Conservation (phyloP, 305 asterid genomes). For the Salvia sclarea region DNA sequence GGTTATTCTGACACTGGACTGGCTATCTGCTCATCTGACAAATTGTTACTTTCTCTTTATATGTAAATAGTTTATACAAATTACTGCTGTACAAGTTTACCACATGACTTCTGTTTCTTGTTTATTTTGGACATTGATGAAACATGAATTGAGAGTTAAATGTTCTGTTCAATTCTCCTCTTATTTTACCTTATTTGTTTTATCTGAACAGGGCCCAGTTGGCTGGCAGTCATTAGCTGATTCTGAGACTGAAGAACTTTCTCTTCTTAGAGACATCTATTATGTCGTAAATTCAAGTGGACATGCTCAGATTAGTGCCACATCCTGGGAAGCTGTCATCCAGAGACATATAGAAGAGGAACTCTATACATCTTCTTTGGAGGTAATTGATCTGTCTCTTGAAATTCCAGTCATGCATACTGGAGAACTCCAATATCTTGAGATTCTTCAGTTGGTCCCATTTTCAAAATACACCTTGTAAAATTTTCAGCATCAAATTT, state of each 20-base stretch:
- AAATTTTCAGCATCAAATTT: conserved; percentile 24
- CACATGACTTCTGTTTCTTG: conserved; percentile 3
- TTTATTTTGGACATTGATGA: conserved; percentile 16
- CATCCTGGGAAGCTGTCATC: conserved; percentile 95
- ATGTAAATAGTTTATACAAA: conserved; percentile 14
- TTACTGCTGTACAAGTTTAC: conserved; percentile 11
- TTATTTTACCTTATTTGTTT: neutral
- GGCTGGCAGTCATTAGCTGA: conserved; percentile 88
- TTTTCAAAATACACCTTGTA: conserved; percentile 18
- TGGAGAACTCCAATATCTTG: conserved; percentile 13
- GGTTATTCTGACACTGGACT: conserved; percentile 48
- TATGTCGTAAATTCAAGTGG: conserved; percentile 61
- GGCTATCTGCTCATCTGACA: conserved; percentile 26
- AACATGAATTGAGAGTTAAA: neutral
- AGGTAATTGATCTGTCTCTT: conserved; percentile 51
- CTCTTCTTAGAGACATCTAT: conserved; percentile 67
- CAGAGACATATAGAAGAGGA: conserved; percentile 93
- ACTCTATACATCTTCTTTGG: conserved; percentile 76
- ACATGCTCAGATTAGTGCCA: conserved; percentile 75
- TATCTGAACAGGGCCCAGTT: conserved; percentile 78
- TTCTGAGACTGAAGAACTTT: conserved; percentile 64
- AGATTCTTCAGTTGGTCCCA: conserved; percentile 24
- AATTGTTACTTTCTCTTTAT: conserved; percentile 25
- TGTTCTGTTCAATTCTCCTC: conserved; percentile 14
- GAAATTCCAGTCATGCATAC: conserved; percentile 25